Percentiles rank a stretch among this genome's conserved stretches.
phyloP scores from a whole-genome alignment of 23 red algal genomes.

The Gracilariopsis chorda region DNA sequence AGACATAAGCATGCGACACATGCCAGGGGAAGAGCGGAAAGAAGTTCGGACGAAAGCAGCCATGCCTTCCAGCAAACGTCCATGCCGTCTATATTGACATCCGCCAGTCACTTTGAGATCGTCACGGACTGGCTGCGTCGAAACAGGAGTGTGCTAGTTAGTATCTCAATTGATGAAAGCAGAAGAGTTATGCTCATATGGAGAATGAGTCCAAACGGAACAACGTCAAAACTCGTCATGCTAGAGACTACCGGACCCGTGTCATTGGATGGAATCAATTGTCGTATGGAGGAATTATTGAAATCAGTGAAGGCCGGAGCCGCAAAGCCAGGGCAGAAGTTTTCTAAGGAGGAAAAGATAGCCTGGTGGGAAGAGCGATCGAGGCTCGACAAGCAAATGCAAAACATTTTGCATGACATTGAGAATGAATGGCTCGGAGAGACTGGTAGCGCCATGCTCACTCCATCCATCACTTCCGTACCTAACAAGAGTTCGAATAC shows the following conservation, averaged over 20 bases:
- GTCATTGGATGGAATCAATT: slow-evolving; percentile 21
- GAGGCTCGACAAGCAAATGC: slow-evolving; percentile 27
- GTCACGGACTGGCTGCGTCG: background rate
- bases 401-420: slow-evolving; percentile 14
- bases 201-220: slow-evolving; percentile 36
- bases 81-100: background rate
- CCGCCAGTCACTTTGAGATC: background rate
- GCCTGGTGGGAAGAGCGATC: slow-evolving; percentile 53
- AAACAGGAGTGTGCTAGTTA: slow-evolving; percentile 27
- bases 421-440: slow-evolving; percentile 50
- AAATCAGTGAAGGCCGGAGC: background rate
- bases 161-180: slow-evolving; percentile 26
- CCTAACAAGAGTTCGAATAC: background rate
- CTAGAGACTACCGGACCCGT: background rate
- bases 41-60: background rate
- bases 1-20: background rate
- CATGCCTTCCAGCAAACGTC: background rate
- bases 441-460: background rate
- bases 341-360: slow-evolving; percentile 38
- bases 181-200: slow-evolving; percentile 10
- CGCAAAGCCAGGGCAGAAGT: slow-evolving; percentile 27
- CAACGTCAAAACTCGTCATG: background rate
- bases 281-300: slow-evolving; percentile 29
- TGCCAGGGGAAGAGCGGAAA: background rate
- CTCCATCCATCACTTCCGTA: background rate